phyloP scores from a whole-genome alignment of 192 early-diverging fungal genomes.

The Coemansia reversa region DNA sequence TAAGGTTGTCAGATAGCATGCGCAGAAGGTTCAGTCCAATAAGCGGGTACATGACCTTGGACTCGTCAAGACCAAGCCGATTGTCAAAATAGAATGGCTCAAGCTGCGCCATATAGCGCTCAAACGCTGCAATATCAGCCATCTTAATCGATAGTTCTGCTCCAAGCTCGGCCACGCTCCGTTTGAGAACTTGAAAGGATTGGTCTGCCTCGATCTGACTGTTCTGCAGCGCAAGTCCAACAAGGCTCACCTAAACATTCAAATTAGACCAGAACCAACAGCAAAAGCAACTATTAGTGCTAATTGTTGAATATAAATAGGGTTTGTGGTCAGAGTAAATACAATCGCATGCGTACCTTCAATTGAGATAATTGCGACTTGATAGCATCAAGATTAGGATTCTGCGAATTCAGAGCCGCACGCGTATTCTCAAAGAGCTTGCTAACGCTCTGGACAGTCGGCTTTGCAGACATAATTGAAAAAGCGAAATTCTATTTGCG shows the following conservation, averaged over 20 bases:
- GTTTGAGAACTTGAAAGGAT: constrained; percentile 36
- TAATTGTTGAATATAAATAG: background rate
- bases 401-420: constrained; percentile 32
- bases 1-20: constrained; percentile 88
- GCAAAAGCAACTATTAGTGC: background rate
- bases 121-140: constrained; percentile 91
- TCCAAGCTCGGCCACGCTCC: constrained; percentile 78
- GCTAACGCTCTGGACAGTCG: constrained; percentile 6
- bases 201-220: constrained; percentile 25
- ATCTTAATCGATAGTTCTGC: constrained; percentile 83
- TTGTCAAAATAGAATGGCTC: constrained; percentile 81
- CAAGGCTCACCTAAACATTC: constrained; percentile 33
- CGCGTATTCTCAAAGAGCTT: constrained; percentile 35
- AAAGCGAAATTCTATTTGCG: background rate
- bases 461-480: constrained; percentile 7
- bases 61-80: constrained; percentile 63
- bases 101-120: constrained; percentile 92
- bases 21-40: constrained; percentile 92
- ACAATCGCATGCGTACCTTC: constrained; percentile 28
- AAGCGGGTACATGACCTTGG: constrained; percentile 82
- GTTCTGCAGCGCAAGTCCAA: constrained; percentile 38
- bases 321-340: background rate
- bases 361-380: constrained; percentile 46
- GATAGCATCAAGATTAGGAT: constrained; percentile 42
- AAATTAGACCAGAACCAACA: background rate